phyloP scores from a whole-genome alignment of 2,329 filamentous ascomycete genomes.

The Epichloe sibirici region DNA sequence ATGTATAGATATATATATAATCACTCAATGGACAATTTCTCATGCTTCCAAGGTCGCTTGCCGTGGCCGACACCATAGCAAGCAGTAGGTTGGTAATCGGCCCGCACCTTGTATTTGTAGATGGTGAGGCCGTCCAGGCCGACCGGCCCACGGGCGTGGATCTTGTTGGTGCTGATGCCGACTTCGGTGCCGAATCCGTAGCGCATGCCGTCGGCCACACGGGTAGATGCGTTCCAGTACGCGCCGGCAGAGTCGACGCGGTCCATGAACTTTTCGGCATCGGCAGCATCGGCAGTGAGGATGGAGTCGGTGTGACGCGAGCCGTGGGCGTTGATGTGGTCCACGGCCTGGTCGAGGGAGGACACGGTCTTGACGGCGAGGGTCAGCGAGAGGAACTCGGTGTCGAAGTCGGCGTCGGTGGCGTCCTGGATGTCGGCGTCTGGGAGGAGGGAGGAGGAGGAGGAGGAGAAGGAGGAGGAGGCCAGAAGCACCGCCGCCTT shows the following conservation, averaged over 20 bases:
- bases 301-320: conserved; percentile 93
- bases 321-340: conserved; percentile 83
- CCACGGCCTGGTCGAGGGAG: conserved; percentile 57
- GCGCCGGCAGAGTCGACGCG: conserved; percentile 81
- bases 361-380: conserved; percentile 74
- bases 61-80: conserved; percentile 58
- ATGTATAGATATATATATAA: background rate
- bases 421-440: conserved; percentile 49
- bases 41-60: conserved; percentile 47
- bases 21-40: conserved; percentile 26
- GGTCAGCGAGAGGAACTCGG: conserved; percentile 77
- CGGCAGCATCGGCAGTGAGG: conserved; percentile 53
- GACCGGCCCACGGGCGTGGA: conserved; percentile 86
- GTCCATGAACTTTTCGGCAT: conserved; percentile 73
- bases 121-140: conserved; percentile 91
- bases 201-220: conserved; percentile 92
- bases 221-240: conserved; percentile 93
- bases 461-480: conserved; percentile 26
- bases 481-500: conserved; percentile 35
- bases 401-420: conserved; percentile 61
- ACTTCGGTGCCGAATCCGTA: conserved; percentile 98
- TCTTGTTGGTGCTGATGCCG: conserved; percentile 97
- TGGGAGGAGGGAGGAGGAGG: conserved; percentile 16
- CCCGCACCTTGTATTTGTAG: conserved; percentile 89
- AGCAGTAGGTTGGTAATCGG: conserved; percentile 68